Evolutionary conservation across 306 rosid genomes (phyloP), one percentile per base, ranked within the genome.

Genomic region (Gillenia trifoliata): DNA sequence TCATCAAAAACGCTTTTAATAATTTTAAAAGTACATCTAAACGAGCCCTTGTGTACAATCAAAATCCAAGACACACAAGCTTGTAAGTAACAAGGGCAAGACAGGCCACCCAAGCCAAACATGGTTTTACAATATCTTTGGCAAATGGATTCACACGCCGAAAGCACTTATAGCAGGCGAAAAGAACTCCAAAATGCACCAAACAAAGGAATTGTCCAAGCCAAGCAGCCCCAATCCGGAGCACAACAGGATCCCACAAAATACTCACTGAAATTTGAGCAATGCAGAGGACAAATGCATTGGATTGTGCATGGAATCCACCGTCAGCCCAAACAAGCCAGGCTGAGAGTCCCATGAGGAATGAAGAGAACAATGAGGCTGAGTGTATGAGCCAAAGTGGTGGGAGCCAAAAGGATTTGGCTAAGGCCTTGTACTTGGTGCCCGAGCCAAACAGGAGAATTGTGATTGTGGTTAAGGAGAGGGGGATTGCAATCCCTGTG

Each of bases 261-360:
- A 90, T 49, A 87, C 88, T 80, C 0, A 88, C 36, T 0, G 83
- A 72, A 0, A 87, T 15, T 20, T 87, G 96, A 10, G 88, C 76
- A 11, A 85, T 25, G 71, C 85, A 90, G 2, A 88, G 83, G 5
- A 80, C 77, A 61, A 88, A 15, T 0, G 93, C 84, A 63, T 84
- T 83, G 2, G 87, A 20, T 2, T 82, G 76, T 0, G 60, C 55
- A 55, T 80, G 80, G 22, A 90, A 86, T 11, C 93, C 96, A 3
- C 98, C 91, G 45, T 92, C 92, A 0, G 91, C 93, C 96, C 98
- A 92, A 5, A 90, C 87, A 0, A 90, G 86, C 98, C 98, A 92
- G 0, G 91, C 81, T 0, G 93, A 88, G 0, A 90, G 87, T 0
- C 96, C 92, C 88, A 87, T 84, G 40, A 84, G 83, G 61, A 84